Conservation (phyloP, 768 basidiomycete genomes). For the Kwoniella newhampshirensis region DNA sequence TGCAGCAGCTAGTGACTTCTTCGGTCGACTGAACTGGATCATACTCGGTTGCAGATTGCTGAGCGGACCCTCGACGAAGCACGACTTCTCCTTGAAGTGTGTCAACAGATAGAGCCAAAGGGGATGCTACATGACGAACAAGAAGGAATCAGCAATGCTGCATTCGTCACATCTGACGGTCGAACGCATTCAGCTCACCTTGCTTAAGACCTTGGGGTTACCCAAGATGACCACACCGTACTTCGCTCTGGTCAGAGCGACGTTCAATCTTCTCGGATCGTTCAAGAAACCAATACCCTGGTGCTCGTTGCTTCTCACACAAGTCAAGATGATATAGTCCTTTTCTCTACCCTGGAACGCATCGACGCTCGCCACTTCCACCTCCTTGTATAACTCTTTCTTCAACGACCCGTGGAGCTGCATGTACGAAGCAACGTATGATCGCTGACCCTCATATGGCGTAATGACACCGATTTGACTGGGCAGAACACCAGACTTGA, state of each 20-base stretch:
- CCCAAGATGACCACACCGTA: conserved; percentile 99
- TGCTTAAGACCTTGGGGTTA: conserved; percentile 99
- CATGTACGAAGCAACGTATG: conserved; percentile 99
- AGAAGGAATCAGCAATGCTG: too few species aligned
- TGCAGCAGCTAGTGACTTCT: conserved; percentile 79
- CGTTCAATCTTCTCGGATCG: conserved; percentile 92
- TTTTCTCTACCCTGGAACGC: conserved; percentile 99
- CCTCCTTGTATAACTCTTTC: conserved; percentile 99
- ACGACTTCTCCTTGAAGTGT: conserved; percentile 94
- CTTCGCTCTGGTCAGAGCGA: conserved; percentile 94
- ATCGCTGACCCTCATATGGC: conserved; percentile 97
- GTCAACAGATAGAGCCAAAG: conserved; percentile 97
- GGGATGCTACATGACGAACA: conserved; percentile 75
- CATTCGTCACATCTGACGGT: too few species aligned
- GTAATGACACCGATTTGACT: conserved; percentile 97
- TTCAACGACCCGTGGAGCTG: conserved; percentile 99
- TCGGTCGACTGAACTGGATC: conserved; percentile 99
- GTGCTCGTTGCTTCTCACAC: conserved; percentile 97
- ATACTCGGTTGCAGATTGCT: conserved; percentile 96
- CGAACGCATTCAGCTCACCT: conserved; percentile 67
- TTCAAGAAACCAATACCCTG: conserved; percentile 99
- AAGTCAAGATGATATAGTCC: conserved; percentile 98
- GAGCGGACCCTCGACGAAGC: conserved; percentile 92
- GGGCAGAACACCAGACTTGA: conserved; percentile 96
- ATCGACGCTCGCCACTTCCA: conserved; percentile 97